Percentiles rank a stretch among this genome's conserved stretches.
Conservation (phyloP, 2,329 filamentous ascomycete species). For the Ophidiomyces ophidiicola region DNA sequence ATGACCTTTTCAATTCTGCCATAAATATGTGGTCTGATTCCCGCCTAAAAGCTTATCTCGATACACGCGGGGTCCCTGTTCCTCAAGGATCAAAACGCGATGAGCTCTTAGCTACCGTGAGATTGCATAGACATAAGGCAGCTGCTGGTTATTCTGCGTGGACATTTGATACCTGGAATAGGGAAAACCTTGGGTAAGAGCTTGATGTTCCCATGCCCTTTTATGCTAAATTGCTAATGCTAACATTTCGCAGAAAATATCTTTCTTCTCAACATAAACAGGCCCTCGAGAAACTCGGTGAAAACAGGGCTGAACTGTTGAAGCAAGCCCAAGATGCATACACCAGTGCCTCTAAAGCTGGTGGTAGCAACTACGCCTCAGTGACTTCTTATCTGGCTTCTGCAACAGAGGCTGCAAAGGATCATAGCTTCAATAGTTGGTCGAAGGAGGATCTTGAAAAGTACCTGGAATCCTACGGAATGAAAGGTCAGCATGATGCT, state of each 20-base stretch:
- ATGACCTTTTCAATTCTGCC: constrained; percentile 55
- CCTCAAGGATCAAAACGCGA: constrained; percentile 60
- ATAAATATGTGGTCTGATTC: constrained; percentile 58
- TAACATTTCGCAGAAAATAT: constrained; percentile 36
- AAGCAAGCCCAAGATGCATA: constrained; percentile 41
- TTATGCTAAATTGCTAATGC: constrained; percentile 19
- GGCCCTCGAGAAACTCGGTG: constrained; percentile 49
- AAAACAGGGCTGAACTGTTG: constrained; percentile 61
- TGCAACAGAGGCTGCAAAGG: constrained; percentile 54
- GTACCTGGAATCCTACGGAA: constrained; percentile 67
- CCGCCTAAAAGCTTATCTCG: constrained; percentile 64
- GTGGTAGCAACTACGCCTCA: constrained; percentile 44
- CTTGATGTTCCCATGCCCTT: background rate
- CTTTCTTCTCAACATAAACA: constrained; percentile 40
- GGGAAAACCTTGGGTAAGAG: constrained; percentile 52
- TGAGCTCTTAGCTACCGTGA: constrained; percentile 61
- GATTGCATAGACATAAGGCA: constrained; percentile 59
- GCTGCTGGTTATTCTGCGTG: constrained; percentile 56
- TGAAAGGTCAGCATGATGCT: constrained; percentile 55
- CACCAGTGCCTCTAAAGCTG: constrained; percentile 36
- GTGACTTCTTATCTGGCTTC: constrained; percentile 58
- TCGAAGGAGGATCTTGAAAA: constrained; percentile 58
- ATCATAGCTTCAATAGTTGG: constrained; percentile 59
- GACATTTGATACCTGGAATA: constrained; percentile 67
- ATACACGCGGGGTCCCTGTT: constrained; percentile 62